Base-by-base conservation (phyloP, 768 basidiomycete genomes). In the Coprinopsis marcescibilis region DNA sequence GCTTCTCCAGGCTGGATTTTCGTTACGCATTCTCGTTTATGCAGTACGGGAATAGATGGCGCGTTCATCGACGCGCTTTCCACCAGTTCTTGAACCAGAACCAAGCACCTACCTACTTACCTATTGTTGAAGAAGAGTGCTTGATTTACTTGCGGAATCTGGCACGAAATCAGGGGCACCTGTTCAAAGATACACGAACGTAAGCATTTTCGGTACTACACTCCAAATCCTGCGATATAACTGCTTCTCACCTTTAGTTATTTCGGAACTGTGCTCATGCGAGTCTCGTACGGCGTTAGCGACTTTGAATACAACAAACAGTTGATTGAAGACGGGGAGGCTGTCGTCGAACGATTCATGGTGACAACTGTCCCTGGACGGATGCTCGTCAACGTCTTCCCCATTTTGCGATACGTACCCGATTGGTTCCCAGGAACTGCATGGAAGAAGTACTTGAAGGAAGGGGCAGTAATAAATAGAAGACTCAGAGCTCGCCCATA, bases 341-440 rank as follows among this genome's bases (percentile, higher is more conserved):
- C 53, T 1, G 59, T 59, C 6, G 53, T 58, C 14, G 41, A 11
- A 19, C 12, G 14, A 8, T 2, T 43, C 6, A 12, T 17, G 7
- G 14, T 0, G 13, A 56, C 62, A 3, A 58, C 49, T 1, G 43
- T 51, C 15, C 52, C 60, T 4, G 65, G 62, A 12, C 44, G 62
- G 0, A 69, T 55, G 43, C 47, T 68, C 2, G 65, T 66, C 25
- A 64, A 71, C 38, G 46, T 56, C 0, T 21, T 61, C 10, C 59
- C 58, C 14, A 33, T 59, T 13, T 49, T 71, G 7, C 62, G 64
- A 45, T 53, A 68, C 30, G 41, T 70, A 1, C 70, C 69, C 2
- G 52, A 46, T 3, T 69, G 65, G 62, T 49, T 70, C 35, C 68
- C 70, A 29, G 63, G 65, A 1, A 59, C 61, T 0, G 59, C 59